These are phyloP conservation scores for Hyphopichia wangnamkhiaoensis DNA, from an alignment of 1,139 yeast genomes.

Conservation along the genomic window DNA sequence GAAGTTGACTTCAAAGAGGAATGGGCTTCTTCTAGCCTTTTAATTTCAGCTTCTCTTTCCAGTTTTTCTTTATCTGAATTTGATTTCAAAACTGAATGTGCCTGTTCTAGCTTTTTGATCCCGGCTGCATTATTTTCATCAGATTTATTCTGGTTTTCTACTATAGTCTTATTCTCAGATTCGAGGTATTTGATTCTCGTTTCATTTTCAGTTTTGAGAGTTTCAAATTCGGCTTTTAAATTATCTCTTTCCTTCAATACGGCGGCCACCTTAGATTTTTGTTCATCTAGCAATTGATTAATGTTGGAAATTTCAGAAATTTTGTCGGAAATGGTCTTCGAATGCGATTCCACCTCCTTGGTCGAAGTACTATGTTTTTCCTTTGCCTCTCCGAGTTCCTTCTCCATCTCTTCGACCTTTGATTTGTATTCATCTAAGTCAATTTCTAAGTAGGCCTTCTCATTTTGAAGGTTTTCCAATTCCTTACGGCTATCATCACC, in stretches of 20 bases:
- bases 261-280: slow-evolving; percentile 5
- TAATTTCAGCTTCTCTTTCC: slow-evolving; percentile 1
- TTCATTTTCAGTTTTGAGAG: slow-evolving; percentile 1
- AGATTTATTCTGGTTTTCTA: no score
- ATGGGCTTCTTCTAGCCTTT: slow-evolving; percentile 6
- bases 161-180: no score
- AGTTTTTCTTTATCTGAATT: background rate
- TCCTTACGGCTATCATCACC: background rate
- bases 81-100: slow-evolving; percentile 1
- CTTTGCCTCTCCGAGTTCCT: background rate
- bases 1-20: no score
- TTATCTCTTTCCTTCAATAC: no score
- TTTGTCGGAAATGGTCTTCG: slow-evolving; percentile 1
- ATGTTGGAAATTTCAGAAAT: background rate
- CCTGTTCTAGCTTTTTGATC: slow-evolving; percentile 4
- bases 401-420: background rate
- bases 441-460: slow-evolving; percentile 2
- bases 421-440: slow-evolving; percentile 5
- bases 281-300: slow-evolving; percentile 2
- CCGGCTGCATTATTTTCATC: no score
- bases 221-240: slow-evolving; percentile 4
- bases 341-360: slow-evolving; percentile 1
- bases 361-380: slow-evolving; percentile 1
- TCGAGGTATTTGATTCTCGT: background rate
- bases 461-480: slow-evolving; percentile 2